Base-by-base conservation (phyloP, 306 rosid species). In the apple (Malus domestica) region DNA sequence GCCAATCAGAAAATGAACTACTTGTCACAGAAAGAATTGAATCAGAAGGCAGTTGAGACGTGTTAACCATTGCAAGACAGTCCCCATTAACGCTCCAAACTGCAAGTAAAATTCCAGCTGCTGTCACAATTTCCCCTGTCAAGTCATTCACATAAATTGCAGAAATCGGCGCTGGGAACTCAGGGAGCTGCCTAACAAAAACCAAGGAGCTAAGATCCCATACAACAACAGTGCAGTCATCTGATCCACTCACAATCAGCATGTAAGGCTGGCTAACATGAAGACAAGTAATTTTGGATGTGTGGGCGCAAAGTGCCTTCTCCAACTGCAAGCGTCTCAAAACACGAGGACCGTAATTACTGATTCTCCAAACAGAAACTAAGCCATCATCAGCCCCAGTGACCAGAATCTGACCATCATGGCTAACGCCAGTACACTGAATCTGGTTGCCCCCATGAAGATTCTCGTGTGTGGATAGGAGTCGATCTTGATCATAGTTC, bases 71-170 rank as follows among this genome's bases (percentile, higher is more conserved):
- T 22, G 99, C 92, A 79, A 96, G 94, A 87, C 97, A 93, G 86
- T 96, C 99, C 74, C 99, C 99, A 77, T 90, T 96, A 70, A 93
- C 79, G 79, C 98, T 93, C 99, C 99, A 96, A 76, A 96, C 89
- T 10, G 98, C 93, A 64, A 96, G 91, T 67, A 96, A 84, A 82
- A 87, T 93, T 68, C 99, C 99, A 61, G 99, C 97, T 29, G 99
- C 99, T 9, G 98, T 88, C 82, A 93, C 93, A 81, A 96, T 90
- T 74, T 96, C 97, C 78, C 99, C 99, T 2, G 93, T 88, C 87
- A 96, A 87, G 83, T 96, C 99, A 84, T 93, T 96, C 78, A 96
- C 94, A 86, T 81, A 88, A 58, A 96, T 74, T 35, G 99, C 96
- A 51, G 99, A 92, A 74, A 93, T 85, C 4, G 97, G 85, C 15